Percentiles rank a stretch among this genome's conserved stretches.
Conservation (phyloP, 176 grass and related monocot genomes). For the Alopecurus myosuroides region DNA sequence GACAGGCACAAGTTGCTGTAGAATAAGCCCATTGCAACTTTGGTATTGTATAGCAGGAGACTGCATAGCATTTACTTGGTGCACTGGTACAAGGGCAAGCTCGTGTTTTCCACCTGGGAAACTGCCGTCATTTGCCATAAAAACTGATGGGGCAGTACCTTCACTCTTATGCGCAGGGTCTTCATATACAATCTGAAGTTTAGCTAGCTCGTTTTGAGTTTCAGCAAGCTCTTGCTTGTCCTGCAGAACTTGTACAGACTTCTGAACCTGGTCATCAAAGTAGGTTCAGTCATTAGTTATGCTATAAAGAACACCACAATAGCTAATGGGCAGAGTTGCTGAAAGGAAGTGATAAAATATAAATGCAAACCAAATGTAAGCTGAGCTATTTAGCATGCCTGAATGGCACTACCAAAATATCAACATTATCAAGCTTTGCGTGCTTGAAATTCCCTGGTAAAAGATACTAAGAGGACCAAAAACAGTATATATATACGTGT, state of each 20-base stretch:
- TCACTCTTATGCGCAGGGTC: slow-evolving; percentile 59
- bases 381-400: not conserved
- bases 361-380: not conserved
- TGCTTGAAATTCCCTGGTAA: not conserved
- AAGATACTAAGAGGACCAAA: not conserved
- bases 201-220: slow-evolving; percentile 64
- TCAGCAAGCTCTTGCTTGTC: slow-evolving; percentile 85
- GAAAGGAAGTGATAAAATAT: not conserved
- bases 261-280: slow-evolving; percentile 63
- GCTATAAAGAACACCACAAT: not conserved
- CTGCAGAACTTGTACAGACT: slow-evolving; percentile 72
- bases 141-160: slow-evolving; percentile 41
- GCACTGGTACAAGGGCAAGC: slow-evolving; percentile 65
- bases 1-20: slow-evolving; percentile 48
- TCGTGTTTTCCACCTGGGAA: slow-evolving; percentile 46
- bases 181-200: slow-evolving; percentile 68
- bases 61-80: slow-evolving; percentile 37
- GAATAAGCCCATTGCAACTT: slow-evolving; percentile 47
- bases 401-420: not conserved
- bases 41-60: slow-evolving; percentile 50
- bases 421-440: not conserved
- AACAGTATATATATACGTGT: not conserved
- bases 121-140: slow-evolving; percentile 44
- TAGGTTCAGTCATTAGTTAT: not conserved
- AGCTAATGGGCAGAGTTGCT: not conserved